Base-by-base conservation (phyloP, 306 rosid species). In the Pterocarpus santalinus region DNA sequence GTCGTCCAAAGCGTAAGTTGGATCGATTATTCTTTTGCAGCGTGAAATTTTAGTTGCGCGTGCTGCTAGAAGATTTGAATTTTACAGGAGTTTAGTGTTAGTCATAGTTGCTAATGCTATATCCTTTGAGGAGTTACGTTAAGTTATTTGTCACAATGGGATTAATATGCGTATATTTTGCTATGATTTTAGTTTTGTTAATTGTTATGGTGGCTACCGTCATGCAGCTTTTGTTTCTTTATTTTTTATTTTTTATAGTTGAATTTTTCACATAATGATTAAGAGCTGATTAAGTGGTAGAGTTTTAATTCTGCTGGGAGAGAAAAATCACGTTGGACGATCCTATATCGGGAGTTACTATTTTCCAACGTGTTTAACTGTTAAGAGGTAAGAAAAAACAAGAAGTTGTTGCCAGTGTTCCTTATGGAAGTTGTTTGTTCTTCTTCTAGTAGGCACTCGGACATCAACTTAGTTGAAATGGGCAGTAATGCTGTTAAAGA, bases 1-100 rank as follows among this genome's bases (percentile, higher is more conserved):
- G 47, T n/a, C 91, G 72, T 66, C 89, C 81, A 95, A 88, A 91
- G 72, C 81, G 99, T 95, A 69, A 90, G 99, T 87, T 68, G 8
- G 4, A 15, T 72, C 17, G 4, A 15, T 72, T 22, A 32, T 64
- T 71, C 15, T 77, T 56, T 39, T 36, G 12, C 39, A 12, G 10
- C 70, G 28, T 69, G 30, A 74, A 72, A 5, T 22, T 62, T 65
- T 67, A 64, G 49, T 60, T 60, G 51, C 55, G 14, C 62, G 33
- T 79, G 62, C 34, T 5, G 46, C 35, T 65, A 30, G 15, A 47
- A 22, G 65, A 22, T 36, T 34, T 65, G 12, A 65, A 69, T 58
- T 84, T 16, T 62, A 14, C 22, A 2, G 61, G 13, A 78, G 41
- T 78, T 58, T 47, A 38, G 49, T 39, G 17, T 73, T 30, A 38